Conservation (phyloP, 164 flowering plant genomes). For the Umbellularia californica region DNA sequence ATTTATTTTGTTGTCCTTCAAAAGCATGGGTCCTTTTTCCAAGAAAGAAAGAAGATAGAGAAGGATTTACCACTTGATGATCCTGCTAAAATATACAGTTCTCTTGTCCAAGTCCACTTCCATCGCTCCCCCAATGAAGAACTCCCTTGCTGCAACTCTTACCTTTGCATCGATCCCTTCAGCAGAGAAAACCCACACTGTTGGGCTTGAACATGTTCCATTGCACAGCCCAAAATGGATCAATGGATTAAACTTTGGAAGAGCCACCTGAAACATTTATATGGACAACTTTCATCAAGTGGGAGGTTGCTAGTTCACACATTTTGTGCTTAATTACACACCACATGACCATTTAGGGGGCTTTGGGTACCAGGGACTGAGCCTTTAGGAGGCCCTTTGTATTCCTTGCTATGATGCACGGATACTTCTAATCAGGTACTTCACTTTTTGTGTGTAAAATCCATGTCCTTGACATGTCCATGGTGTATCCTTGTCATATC, state of each 20-base stretch:
- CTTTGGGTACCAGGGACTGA: neutral
- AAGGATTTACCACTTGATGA: conserved; percentile 71
- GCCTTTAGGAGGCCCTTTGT: no score
- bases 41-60: neutral
- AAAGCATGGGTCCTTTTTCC: neutral
- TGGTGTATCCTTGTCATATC: no score
- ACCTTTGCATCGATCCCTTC: conserved; percentile 65
- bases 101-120: conserved; percentile 72
- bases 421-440: no score
- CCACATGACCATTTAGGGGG: neutral
- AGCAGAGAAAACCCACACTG: conserved; percentile 66
- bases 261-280: conserved; percentile 39
- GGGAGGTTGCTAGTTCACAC: neutral
- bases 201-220: conserved; percentile 72
- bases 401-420: no score
- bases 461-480: no score
- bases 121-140: conserved; percentile 53
- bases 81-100: conserved; percentile 59
- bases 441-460: no score
- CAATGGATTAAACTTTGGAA: conserved; percentile 53
- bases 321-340: neutral
- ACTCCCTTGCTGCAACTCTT: conserved; percentile 70
- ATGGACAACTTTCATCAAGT: neutral
- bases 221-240: conserved; percentile 82
- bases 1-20: neutral